Evolutionary conservation across 2,329 filamentous ascomycete species (phyloP).

Genomic region (Domatiomyces globalis): DNA sequence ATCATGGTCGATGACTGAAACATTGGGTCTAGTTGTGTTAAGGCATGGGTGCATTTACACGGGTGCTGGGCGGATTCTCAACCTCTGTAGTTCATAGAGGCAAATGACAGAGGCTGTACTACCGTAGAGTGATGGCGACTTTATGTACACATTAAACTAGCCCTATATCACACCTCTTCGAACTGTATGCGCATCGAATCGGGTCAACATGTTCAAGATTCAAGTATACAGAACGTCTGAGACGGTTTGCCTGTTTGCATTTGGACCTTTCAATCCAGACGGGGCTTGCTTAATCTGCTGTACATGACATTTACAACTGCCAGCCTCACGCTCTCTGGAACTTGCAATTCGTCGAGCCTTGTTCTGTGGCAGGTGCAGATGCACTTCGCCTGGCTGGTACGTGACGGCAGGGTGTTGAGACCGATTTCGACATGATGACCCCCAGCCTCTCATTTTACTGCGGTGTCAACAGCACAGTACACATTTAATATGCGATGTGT

Average conservation of each 20-base stretch:
- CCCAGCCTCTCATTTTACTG: background rate
- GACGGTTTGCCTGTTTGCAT: background rate
- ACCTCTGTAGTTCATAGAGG: background rate
- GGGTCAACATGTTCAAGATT: background rate
- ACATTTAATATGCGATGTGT: background rate
- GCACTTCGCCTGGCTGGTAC: background rate
- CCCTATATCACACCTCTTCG: background rate
- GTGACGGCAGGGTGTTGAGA: background rate
- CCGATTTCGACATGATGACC: background rate
- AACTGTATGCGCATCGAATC: background rate
- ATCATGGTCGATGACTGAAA: background rate
- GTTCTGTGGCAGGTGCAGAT: no score
- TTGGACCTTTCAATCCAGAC: background rate
- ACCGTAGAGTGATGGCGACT: background rate
- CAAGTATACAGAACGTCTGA: background rate
- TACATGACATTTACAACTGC: background rate
- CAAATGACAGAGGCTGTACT: background rate
- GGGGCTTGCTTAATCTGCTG: background rate
- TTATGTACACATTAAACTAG: background rate
- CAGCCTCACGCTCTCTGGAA: background rate
- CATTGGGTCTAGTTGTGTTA: no score
- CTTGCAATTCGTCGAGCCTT: background rate
- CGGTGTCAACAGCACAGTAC: background rate
- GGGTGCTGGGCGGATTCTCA: background rate
- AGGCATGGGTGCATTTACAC: background rate